These are phyloP conservation scores for Emergomyces africanus DNA, from an alignment of 2,329 filamentous ascomycete species.

Conservation along the genomic window DNA sequence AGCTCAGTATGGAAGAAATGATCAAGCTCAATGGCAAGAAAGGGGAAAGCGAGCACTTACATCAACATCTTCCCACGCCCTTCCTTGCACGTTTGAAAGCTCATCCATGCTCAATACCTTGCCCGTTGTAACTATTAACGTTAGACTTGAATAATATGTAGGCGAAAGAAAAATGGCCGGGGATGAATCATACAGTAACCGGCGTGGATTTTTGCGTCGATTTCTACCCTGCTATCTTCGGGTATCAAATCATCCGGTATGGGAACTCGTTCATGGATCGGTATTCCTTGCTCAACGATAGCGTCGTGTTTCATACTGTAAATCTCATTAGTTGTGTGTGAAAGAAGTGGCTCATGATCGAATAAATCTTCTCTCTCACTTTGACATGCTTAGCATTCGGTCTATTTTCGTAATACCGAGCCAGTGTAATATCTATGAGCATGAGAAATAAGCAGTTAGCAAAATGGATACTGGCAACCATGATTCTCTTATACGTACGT, in stretches of 20 bases:
- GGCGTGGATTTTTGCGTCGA: slow-evolving; percentile 95
- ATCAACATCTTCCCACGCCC: slow-evolving; percentile 61
- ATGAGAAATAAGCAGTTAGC: background rate
- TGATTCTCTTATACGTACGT: slow-evolving; percentile 29
- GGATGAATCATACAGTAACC: slow-evolving; percentile 40
- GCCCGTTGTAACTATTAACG: slow-evolving; percentile 72
- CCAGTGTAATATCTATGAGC: slow-evolving; percentile 67
- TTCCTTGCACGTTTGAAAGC: slow-evolving; percentile 66
- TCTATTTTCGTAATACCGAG: slow-evolving; percentile 98
- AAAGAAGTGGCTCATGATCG: background rate
- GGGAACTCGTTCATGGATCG: slow-evolving; percentile 79
- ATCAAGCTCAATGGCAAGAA: background rate
- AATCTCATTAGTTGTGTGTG: background rate
- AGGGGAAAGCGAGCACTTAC: slow-evolving; percentile 6
- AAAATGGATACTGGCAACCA: background rate
- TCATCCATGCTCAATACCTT: slow-evolving; percentile 76
- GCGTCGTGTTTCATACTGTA: slow-evolving; percentile 38
- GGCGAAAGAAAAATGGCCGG: background rate
- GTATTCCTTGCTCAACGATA: slow-evolving; percentile 42
- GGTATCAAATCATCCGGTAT: slow-evolving; percentile 92
- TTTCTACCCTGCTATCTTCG: slow-evolving; percentile 91
- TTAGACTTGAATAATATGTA: slow-evolving; percentile 44
- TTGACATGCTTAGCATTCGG: slow-evolving; percentile 96
- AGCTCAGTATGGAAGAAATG: background rate
- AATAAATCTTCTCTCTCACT: slow-evolving; percentile 40